Percentiles rank a stretch among this genome's conserved stretches.
Evolutionary conservation across 352 stramenopile species (phyloP).

Genomic region (Pythium rishiriense): DNA sequence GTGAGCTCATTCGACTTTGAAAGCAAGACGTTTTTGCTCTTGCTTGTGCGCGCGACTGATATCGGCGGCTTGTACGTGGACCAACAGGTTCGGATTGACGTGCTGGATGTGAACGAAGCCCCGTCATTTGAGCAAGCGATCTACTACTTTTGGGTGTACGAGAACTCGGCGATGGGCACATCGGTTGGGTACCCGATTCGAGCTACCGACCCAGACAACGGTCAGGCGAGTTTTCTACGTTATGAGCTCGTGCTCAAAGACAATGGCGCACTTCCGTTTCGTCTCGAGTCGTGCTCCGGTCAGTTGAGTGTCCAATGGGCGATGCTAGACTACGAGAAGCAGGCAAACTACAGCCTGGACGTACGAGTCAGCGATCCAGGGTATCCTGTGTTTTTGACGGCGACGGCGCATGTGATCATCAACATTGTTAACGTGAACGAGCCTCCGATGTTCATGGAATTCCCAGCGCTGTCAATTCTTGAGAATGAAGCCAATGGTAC

Average conservation of each 20-base stretch:
- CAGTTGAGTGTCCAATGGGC: slow-evolving; percentile 50
- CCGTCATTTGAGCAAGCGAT: slow-evolving; percentile 40
- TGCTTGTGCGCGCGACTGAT: slow-evolving; percentile 42
- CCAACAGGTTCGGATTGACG: slow-evolving; percentile 39
- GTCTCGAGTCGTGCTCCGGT: slow-evolving; percentile 53
- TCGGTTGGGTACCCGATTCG: slow-evolving; percentile 50
- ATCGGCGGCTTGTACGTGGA: slow-evolving; percentile 36
- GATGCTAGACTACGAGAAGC: slow-evolving; percentile 51
- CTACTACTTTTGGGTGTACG: slow-evolving; percentile 41
- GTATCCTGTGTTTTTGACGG: slow-evolving; percentile 36
- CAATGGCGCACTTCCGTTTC: slow-evolving; percentile 39
- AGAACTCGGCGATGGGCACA: slow-evolving; percentile 39
- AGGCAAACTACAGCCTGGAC: slow-evolving; percentile 37
- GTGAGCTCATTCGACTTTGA: slow-evolving; percentile 50
- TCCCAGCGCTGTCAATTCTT: slow-evolving; percentile 31
- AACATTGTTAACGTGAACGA: slow-evolving; percentile 56
- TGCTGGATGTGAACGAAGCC: slow-evolving; percentile 57
- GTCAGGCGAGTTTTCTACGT: slow-evolving; percentile 44
- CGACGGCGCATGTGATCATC: slow-evolving; percentile 33
- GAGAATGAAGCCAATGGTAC: slow-evolving; percentile 40
- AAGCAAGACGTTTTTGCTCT: slow-evolving; percentile 32
- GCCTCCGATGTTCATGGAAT: slow-evolving; percentile 34
- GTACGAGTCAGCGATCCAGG: slow-evolving; percentile 46
- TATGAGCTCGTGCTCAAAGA: slow-evolving; percentile 50
- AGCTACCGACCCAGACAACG: slow-evolving; percentile 45